phyloP scores from a whole-genome alignment of 768 basidiomycete genomes.

The Kwoniella sp. region DNA sequence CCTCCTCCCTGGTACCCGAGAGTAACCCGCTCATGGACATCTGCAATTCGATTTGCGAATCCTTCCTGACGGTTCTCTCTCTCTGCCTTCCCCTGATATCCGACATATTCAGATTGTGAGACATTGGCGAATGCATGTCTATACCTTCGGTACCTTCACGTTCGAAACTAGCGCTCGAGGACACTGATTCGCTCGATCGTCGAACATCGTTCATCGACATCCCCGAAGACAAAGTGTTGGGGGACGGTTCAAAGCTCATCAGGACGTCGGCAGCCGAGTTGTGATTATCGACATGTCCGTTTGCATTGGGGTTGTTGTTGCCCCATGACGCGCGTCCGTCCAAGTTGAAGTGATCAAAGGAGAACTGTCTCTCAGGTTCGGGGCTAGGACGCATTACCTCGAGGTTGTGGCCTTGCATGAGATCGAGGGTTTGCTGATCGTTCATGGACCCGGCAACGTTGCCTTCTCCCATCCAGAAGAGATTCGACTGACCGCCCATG shows the following conservation, averaged over 20 bases:
- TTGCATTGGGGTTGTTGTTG: constrained; percentile 8
- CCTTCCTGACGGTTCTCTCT: constrained; percentile 23
- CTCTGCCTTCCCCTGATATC: constrained; percentile 26
- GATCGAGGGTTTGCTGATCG: constrained; percentile 11
- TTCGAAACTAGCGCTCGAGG: constrained; percentile 16
- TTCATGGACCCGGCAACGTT: constrained; percentile 2
- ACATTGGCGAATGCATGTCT: constrained; percentile 11
- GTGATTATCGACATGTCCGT: constrained; percentile 5
- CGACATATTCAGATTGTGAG: constrained; percentile 7
- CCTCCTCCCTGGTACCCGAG: constrained; percentile 24
- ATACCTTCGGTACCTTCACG: constrained; percentile 5
- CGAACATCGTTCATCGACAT: constrained; percentile 15
- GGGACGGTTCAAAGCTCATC: constrained; percentile 34
- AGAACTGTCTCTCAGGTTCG: constrained; percentile 33
- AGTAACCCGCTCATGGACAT: constrained; percentile 36
- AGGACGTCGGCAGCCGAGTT: constrained; percentile 14
- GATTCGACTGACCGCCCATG: background rate
- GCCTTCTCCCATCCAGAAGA: constrained; percentile 21
- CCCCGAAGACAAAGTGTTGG: constrained; percentile 19
- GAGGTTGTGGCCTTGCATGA: constrained; percentile 19
- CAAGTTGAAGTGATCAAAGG: constrained; percentile 14
- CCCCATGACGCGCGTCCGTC: constrained; percentile 6
- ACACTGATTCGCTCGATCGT: constrained; percentile 28
- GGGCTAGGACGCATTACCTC: constrained; percentile 42
- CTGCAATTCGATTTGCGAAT: constrained; percentile 29